Percentiles rank a stretch among this genome's conserved stretches.
Evolutionary conservation across 2,329 filamentous ascomycete genomes (phyloP).

Genomic region (Coniosporium tulheliwenetii): DNA sequence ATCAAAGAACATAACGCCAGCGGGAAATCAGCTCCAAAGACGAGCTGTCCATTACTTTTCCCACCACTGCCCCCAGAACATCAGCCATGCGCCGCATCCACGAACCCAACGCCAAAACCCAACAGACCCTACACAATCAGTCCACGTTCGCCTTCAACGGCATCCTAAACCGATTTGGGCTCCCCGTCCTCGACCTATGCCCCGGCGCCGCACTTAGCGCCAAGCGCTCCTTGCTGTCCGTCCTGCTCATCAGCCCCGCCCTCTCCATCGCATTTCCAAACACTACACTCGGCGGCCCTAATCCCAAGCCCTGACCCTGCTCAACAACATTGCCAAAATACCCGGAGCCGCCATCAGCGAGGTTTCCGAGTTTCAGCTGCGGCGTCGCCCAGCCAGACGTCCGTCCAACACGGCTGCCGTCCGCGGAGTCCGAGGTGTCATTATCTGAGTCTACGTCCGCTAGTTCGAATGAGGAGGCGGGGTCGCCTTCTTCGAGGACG

Average conservation of each 20-base stretch:
- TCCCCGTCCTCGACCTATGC: constrained; percentile 30
- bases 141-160: constrained; percentile 20
- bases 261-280: constrained; percentile 36
- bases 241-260: constrained; percentile 62
- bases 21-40: too few species aligned
- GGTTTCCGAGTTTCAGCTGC: constrained; percentile 23
- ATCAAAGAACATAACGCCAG: too few species aligned
- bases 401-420: constrained; percentile 36
- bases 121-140: constrained; percentile 6
- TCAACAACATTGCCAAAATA: constrained; percentile 11
- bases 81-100: too few species aligned
- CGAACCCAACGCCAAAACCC: too few species aligned
- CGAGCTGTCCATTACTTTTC: too few species aligned
- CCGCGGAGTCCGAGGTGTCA: constrained; percentile 18
- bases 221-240: constrained; percentile 73
- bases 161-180: constrained; percentile 30
- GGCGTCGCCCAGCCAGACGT: constrained; percentile 55
- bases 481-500: constrained; percentile 67
- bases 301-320: constrained; percentile 17
- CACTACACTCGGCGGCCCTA: constrained; percentile 9
- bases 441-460: constrained; percentile 47
- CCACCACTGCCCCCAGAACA: too few species aligned
- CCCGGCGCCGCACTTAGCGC: constrained; percentile 38
- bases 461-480: constrained; percentile 59
- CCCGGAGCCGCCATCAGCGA: neutral